Base-by-base conservation (phyloP, 2,329 filamentous ascomycete genomes). In the Aspergillus fischeri region DNA sequence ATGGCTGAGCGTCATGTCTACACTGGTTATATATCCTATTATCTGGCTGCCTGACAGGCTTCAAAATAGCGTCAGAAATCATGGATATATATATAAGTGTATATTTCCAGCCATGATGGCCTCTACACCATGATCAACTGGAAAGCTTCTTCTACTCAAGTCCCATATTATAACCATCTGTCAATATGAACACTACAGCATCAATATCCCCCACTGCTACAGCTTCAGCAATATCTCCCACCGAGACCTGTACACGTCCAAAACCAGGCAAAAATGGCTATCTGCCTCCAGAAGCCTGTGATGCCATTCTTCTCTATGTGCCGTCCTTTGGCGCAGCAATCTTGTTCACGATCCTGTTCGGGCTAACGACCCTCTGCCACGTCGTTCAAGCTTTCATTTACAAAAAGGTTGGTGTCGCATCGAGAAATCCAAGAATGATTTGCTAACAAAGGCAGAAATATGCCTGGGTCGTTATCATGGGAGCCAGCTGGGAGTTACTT, bases 391-490 rank as follows among this genome's bases (percentile, higher is more conserved):
- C 68, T 1, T 61, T 72, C 24, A 48, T 63, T 1, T 67, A 70
- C 56, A 70, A 67, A 35, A 73, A 72, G 61, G 61, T 63, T 53
- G 54, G 58, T n/a, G 50, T 60, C 11, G 27, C n/a, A 35, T 6
- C 5, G 10, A 7, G 11, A 4, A n/a, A 5, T 4, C 4, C 8
- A 49, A 25, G 5, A 38, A 21, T 14, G 17, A 63, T 65, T 45
- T 56, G 53, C 3, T 14, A 6, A 38, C 32, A n/a, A 38, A 11
- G 11, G 5, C 44, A 79, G 65, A 54, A 63, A 17, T 80, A 76
- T 60, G 71, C 68, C 42, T 78, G 75, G 75, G 76, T 80, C 17
- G 70, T 80, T 21, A 72, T 75, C 49, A 77, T 79, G 71, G 76
- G 71, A 27, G 66, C 67, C 2, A 42, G 59, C 1, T 80, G 77